Base-by-base conservation (phyloP, 352 stramenopile genomes). In the Phytopythium delawarense region DNA sequence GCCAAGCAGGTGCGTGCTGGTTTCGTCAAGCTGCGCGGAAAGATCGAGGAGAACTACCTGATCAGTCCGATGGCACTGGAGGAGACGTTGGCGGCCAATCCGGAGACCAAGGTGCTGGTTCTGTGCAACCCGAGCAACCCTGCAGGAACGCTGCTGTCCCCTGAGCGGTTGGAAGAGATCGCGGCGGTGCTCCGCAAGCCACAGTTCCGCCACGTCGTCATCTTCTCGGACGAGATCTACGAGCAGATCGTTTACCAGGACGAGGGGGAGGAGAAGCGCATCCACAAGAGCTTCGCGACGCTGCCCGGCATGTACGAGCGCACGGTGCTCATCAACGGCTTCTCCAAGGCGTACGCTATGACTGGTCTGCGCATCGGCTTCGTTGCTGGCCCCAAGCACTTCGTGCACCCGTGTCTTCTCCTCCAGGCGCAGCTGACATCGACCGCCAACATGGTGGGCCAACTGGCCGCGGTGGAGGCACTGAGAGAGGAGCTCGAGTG, bases 351-450 rank as follows among this genome's bases (percentile, higher is more conserved):
- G 18, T 92, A 98, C 67, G 95, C 96, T 30, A 99, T 99, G 96
- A 98, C 96, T 8, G 96, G 96, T 13, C 80, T 98, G 40, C 78
- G 96, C 46, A 76, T 99, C 37, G 96, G 95, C 21, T 98, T 98
- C 75, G 68, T 98, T 63, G 93, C 84, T 20, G 78, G 60, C 0
- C 79, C 85, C 3, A 76, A 69, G 49, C 72, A 79, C 61, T 87
- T 98, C 59, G 89, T 93, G 7, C 83, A 93, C 54, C 83, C 92
- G 11, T 88, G 81, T 40, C 86, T 89, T 4, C 96, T 96, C 18
- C 82, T 99, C n/a, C 96, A 99, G 71, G 93, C 90, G 11, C 96
- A 99, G 73, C 72, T 98, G 50, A 99, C 96, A n/a, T 98, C 89
- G 35, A 98, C 96, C 68, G 92, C 96, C 1, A 96, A 85, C 52